Evolutionary conservation across 352 stramenopile species (phyloP), one percentile per base, ranked within the genome.

Genomic region (Globisporangium abappressorium): DNA sequence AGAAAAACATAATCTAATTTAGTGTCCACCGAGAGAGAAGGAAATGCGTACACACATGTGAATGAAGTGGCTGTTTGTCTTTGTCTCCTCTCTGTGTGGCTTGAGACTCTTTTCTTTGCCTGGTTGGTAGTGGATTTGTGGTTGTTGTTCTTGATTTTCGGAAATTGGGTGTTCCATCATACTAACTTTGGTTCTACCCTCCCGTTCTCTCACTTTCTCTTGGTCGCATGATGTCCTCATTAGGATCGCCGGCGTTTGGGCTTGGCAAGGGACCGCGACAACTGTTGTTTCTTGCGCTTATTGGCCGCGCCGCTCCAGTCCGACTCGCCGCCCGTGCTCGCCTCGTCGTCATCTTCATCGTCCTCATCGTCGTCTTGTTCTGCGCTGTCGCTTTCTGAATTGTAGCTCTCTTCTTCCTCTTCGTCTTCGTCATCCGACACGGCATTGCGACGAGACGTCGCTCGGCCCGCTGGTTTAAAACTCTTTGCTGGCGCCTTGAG

Each of bases 351-450:
- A 0, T 64, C 65, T 0, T 74, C 65, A 1, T 77, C 65, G 0
- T 75, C 73, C 0, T 78, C 69, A 15, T 78, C 73, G 5, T 71
- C 71, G 5, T 79, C 72, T 8, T 84, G 73, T 1, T 85, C 77
- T 8, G 89, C 82, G 1, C 89, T 82, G 0, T 92, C 84, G 5
- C 70, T 82, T 46, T 76, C 79, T 14, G 74, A 84, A 30, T 63
- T 62, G 71, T 70, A 80, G 63, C 76, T 87, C 56, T 81, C 79
- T 60, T 85, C 79, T 58, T 85, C 81, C 12, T 84, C 74, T n/a
- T 76, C 73, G 28, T 70, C 69, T 2, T 80, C 82, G 1, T 85
- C 79, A 11, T 89, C 75, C 18, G 75, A 85, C 12, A 80, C 67
- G 28, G 60, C 72, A 24, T 33, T 56, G 4, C 60, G 28, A 24